phyloP scores from a whole-genome alignment of 2,329 filamentous ascomycete species.

The Epichloe festucae region DNA sequence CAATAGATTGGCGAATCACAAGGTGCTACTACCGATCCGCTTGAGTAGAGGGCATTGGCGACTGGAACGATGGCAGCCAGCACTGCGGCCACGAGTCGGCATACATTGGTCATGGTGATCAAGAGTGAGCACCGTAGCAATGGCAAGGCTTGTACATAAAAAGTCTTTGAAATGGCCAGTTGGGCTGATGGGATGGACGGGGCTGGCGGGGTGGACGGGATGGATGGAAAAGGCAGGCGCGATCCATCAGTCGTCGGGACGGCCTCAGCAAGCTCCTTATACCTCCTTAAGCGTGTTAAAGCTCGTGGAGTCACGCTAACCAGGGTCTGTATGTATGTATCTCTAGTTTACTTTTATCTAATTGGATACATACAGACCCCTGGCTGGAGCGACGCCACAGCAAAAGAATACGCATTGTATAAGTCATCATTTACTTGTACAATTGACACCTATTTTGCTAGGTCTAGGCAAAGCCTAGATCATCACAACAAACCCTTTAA shows the following conservation, averaged over 20 bases:
- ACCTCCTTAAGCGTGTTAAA: too few species aligned
- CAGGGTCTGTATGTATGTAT: too few species aligned
- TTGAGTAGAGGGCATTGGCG: conserved; percentile 38
- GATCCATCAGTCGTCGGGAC: not conserved
- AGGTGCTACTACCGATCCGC: conserved; percentile 47
- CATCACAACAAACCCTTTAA: too few species aligned
- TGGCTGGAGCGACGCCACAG: too few species aligned
- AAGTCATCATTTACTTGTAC: too few species aligned
- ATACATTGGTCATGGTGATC: conserved; percentile 13
- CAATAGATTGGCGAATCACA: conserved; percentile 59
- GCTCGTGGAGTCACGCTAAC: too few species aligned
- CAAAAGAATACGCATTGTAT: too few species aligned
- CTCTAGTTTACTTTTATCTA: too few species aligned
- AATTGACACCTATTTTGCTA: too few species aligned
- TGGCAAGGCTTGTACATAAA: too few species aligned
- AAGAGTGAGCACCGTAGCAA: not conserved
- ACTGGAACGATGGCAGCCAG: conserved; percentile 15
- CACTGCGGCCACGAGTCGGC: conserved; percentile 13
- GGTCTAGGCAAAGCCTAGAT: too few species aligned
- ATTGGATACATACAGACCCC: not conserved
- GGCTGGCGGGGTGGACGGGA: not conserved
- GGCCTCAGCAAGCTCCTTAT: not conserved
- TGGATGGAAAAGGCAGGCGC: not conserved
- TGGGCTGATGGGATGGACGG: not conserved
- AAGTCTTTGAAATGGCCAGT: not conserved